Base-by-base conservation (phyloP, 1,284 basidiomycete species). In the Cerrena zonata region DNA sequence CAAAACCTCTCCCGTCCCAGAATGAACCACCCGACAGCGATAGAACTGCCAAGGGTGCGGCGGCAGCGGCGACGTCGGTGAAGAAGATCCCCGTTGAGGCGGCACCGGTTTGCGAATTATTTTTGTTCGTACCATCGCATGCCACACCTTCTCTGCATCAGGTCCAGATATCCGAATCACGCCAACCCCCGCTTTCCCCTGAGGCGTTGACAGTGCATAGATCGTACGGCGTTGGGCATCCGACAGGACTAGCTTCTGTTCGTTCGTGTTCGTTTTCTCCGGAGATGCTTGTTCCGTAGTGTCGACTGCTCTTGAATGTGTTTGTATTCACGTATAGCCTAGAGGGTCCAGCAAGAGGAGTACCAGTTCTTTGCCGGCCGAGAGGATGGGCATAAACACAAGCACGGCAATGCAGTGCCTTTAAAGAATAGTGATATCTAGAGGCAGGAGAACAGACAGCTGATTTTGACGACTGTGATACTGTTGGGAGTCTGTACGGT, bases 151-250 rank as follows among this genome's bases (percentile, higher is more conserved):
- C 13, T 75, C 59, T 0, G 81, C 80, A 45, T 80, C 78, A 0
- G 88, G 87, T 0, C 92, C 91, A 5, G 90, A 91, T 11, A 94
- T 72, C 51, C 91, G 79, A 44, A 94, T 71, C 41, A 94, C 83
- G 1, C 84, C 88, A 15, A 94, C 77, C 24, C 89, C 92, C 2
- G 80, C 89, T 57, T 85, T 91, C 1, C 89, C 90, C 3, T 83
- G 80, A 1, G 90, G 87, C 0, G 90, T 91, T 0, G 92, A 89
- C 12, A 93, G 75, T 0, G 91, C 92, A 63, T 88, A 94, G 51
- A 94, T 91, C 0, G 92, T 94, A 24, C 65, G 64, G 19, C 76
- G 71, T 61, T 89, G 84, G 2, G 82, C 76, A 55, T 84, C 78
- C 12, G 84, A 84, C 30, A 63, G 67, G 0, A 61, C 61, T 11